Evolutionary conservation across 2,329 filamentous ascomycete genomes (phyloP).

Genomic region (Esteya vermicola): DNA sequence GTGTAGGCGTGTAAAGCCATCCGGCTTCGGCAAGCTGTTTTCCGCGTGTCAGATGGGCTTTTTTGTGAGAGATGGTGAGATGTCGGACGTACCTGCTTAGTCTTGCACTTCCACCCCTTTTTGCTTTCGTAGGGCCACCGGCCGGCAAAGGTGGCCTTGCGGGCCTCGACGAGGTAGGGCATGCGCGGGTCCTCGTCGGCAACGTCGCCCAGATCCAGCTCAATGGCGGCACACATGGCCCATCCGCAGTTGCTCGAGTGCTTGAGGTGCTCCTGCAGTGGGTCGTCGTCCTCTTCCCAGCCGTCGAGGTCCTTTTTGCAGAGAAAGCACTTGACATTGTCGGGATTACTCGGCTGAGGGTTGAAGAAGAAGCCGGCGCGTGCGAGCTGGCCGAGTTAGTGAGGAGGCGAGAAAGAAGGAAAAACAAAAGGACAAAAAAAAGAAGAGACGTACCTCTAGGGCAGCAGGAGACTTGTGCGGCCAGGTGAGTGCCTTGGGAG

Average conservation of each 20-base stretch:
- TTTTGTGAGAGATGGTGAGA: not conserved
- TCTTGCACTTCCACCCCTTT: slow-evolving; percentile 79
- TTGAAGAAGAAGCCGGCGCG: slow-evolving; percentile 84
- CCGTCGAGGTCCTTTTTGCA: slow-evolving; percentile 76
- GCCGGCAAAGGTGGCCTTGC: slow-evolving; percentile 69
- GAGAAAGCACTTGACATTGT: slow-evolving; percentile 83
- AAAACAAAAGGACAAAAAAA: slow-evolving; percentile 15
- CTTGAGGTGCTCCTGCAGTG: slow-evolving; percentile 70
- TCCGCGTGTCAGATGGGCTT: slow-evolving; percentile 2
- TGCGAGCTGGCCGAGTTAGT: slow-evolving; percentile 48
- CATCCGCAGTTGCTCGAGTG: slow-evolving; percentile 76
- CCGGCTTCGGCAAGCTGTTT: slow-evolving; percentile 75
- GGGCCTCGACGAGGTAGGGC: slow-evolving; percentile 57
- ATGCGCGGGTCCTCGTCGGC: slow-evolving; percentile 60
- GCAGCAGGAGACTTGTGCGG: slow-evolving; percentile 58
- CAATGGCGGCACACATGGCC: slow-evolving; percentile 57
- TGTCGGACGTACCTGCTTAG: slow-evolving; percentile 52
- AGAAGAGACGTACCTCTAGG: slow-evolving; percentile 38
- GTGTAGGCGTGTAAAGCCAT: slow-evolving; percentile 82
- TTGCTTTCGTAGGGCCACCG: slow-evolving; percentile 84
- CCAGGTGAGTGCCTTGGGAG: slow-evolving; percentile 52
- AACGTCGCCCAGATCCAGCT: slow-evolving; percentile 47
- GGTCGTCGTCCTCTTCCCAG: slow-evolving; percentile 80
- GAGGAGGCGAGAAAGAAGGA: not conserved
- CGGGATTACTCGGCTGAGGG: slow-evolving; percentile 58